These are phyloP conservation scores for Talaromyces proteolyticus DNA, from an alignment of 495 filamentous ascomycete species.

Conservation along the genomic window DNA sequence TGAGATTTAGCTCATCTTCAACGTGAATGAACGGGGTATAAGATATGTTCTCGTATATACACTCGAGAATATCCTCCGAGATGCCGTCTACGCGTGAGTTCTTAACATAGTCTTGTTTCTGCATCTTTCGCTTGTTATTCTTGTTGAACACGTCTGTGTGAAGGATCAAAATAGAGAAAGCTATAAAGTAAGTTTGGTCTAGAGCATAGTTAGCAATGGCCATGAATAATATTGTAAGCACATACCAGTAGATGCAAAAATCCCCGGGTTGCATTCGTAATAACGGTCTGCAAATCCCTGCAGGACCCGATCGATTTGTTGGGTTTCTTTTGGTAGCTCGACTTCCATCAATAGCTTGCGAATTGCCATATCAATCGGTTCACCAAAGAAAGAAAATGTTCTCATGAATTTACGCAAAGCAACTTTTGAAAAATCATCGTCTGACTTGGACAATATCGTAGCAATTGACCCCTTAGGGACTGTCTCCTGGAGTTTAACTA, in stretches of 20 bases:
- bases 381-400: slow-evolving; percentile 87
- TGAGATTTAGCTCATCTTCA: slow-evolving; percentile 83
- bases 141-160: slow-evolving; percentile 99
- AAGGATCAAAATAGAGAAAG: slow-evolving; percentile 92
- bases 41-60: slow-evolving; percentile 96
- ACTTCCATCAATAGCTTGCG: slow-evolving; percentile 95
- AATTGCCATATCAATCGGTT: slow-evolving; percentile 96
- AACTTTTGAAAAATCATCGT: slow-evolving; percentile 74
- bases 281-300: slow-evolving; percentile 95
- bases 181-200: slow-evolving; percentile 96
- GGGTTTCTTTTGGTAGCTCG: slow-evolving; percentile 92
- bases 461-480: slow-evolving; percentile 75
- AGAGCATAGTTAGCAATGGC: slow-evolving; percentile 5
- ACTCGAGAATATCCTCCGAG: slow-evolving; percentile 85
- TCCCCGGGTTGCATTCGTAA: slow-evolving; percentile 96
- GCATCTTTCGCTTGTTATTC: slow-evolving; percentile 99
- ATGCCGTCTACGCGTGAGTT: slow-evolving; percentile 88
- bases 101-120: slow-evolving; percentile 90
- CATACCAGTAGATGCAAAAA: slow-evolving; percentile 75
- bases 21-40: slow-evolving; percentile 98
- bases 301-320: slow-evolving; percentile 93
- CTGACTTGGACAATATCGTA: slow-evolving; percentile 73
- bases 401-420: slow-evolving; percentile 92
- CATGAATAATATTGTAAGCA: neutral
- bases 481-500: slow-evolving; percentile 72